A percentile compares a stretch with the other conserved stretches of the same genome.
phyloP scores from a whole-genome alignment of 768 basidiomycete species.

The Fomitopsis serialis region DNA sequence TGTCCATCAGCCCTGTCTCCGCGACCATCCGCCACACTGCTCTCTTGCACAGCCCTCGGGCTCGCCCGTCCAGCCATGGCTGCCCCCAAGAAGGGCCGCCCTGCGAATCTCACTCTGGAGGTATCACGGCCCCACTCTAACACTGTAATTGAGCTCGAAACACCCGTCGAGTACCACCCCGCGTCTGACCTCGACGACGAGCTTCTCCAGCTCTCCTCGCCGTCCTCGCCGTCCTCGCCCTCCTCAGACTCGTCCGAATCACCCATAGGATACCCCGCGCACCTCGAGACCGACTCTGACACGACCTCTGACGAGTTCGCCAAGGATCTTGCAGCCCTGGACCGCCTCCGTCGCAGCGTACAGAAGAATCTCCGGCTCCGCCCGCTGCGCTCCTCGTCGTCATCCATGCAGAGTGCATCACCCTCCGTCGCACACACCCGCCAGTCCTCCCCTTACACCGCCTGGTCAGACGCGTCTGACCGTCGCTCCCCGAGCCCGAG shows the following conservation, averaged over 20 bases:
- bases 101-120: constrained; percentile 46
- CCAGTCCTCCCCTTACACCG: constrained; percentile 16
- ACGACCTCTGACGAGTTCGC: constrained; percentile 51
- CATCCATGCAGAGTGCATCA: constrained; percentile 13
- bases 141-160: constrained; percentile 29
- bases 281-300: constrained; percentile 20
- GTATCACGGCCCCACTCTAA: constrained; percentile 19
- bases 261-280: constrained; percentile 18
- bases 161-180: constrained; percentile 30
- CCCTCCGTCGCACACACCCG: constrained; percentile 15
- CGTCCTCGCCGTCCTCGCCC: constrained; percentile 28
- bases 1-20: too few species aligned
- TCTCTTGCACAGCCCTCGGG: neutral
- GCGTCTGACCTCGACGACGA: constrained; percentile 26
- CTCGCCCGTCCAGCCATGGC: constrained; percentile 8
- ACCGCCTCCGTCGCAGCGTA: constrained; percentile 64
- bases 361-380: constrained; percentile 74
- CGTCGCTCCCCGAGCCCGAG: constrained; percentile 39
- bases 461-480: constrained; percentile 27
- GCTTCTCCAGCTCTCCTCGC: constrained; percentile 20
- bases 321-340: constrained; percentile 62
- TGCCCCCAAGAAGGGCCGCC: constrained; percentile 37
- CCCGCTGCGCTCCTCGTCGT: constrained; percentile 57
- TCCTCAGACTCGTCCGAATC: constrained; percentile 25
- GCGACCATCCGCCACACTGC: neutral